Percentiles rank a stretch among this genome's conserved stretches.
Evolutionary conservation across 2,329 filamentous ascomycete genomes (phyloP).

Genomic region (Purpureocillium takamizusanense): DNA sequence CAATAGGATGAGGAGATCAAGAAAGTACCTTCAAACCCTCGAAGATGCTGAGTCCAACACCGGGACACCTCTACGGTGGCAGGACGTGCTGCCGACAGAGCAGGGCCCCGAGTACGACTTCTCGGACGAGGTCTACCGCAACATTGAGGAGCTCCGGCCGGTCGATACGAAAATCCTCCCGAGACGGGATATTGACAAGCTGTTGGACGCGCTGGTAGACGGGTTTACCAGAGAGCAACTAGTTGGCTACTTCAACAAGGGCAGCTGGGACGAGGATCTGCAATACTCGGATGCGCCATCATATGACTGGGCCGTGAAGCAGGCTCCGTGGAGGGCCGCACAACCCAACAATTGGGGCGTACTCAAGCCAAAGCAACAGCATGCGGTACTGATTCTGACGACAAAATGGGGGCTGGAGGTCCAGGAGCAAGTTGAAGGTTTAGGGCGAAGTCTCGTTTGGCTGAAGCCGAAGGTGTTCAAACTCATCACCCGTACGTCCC

Average conservation of each 20-base stretch:
- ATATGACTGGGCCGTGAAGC: conserved; percentile 33
- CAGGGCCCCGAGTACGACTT: conserved; percentile 14
- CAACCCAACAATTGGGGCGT: conserved; percentile 7
- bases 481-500: conserved; percentile 34
- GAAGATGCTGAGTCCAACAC: conserved; percentile 9
- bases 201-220: conserved; percentile 26
- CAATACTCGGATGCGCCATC: conserved; percentile 1
- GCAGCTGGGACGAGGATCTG: conserved; percentile 1
- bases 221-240: conserved; percentile 42
- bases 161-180: conserved; percentile 25
- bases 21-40: conserved; percentile 8
- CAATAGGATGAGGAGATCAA: conserved; percentile 15
- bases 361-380: conserved; percentile 26
- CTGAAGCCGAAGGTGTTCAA: conserved; percentile 31
- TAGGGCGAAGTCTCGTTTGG: conserved; percentile 30
- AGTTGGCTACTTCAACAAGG: conserved; percentile 25
- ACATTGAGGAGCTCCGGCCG: conserved; percentile 42
- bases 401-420: conserved; percentile 41
- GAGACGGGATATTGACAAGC: conserved; percentile 28
- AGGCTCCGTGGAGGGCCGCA: conserved; percentile 33
- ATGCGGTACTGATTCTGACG: conserved; percentile 34
- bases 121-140: conserved; percentile 27
- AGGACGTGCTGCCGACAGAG: conserved; percentile 17
- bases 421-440: conserved; percentile 31
- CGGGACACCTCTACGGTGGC: conserved; percentile 17